phyloP scores from a whole-genome alignment of 2,329 filamentous ascomycete species.

The Botryotinia convoluta region DNA sequence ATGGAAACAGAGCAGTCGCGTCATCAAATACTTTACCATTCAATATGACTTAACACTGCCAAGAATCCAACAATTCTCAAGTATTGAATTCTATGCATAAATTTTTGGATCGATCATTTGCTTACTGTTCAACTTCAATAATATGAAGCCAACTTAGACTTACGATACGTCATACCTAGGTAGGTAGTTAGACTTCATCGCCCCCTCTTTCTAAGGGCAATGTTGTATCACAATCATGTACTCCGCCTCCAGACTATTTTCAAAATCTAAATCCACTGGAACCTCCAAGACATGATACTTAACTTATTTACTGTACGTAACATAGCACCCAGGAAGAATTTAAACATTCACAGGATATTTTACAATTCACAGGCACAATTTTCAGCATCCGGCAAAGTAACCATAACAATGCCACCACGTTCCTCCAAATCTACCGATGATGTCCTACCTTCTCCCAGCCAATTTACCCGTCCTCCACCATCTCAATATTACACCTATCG shows the following conservation, averaged over 20 bases:
- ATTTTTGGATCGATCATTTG: too few species aligned
- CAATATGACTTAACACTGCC: not conserved
- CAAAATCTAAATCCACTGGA: not conserved
- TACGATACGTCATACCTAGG: not conserved
- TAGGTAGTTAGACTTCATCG: too few species aligned
- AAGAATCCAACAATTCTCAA: not conserved
- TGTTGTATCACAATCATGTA: not conserved
- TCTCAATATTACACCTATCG: conserved; percentile 25
- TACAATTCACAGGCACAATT: not conserved
- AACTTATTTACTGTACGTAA: not conserved
- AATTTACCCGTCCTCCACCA: not conserved
- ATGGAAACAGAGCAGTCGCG: not conserved
- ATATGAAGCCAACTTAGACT: not conserved
- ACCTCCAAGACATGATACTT: not conserved
- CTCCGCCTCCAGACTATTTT: not conserved
- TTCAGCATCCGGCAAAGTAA: not conserved
- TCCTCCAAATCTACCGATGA: not conserved
- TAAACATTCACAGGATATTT: not conserved
- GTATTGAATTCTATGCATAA: not conserved
- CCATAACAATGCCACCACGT: not conserved
- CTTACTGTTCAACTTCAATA: not conserved
- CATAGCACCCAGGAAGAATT: not conserved
- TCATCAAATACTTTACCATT: not conserved
- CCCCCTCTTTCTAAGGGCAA: not conserved
- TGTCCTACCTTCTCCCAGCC: not conserved